phyloP scores from a whole-genome alignment of 2,329 filamentous ascomycete genomes.

The Dichotomopilus funicola region DNA sequence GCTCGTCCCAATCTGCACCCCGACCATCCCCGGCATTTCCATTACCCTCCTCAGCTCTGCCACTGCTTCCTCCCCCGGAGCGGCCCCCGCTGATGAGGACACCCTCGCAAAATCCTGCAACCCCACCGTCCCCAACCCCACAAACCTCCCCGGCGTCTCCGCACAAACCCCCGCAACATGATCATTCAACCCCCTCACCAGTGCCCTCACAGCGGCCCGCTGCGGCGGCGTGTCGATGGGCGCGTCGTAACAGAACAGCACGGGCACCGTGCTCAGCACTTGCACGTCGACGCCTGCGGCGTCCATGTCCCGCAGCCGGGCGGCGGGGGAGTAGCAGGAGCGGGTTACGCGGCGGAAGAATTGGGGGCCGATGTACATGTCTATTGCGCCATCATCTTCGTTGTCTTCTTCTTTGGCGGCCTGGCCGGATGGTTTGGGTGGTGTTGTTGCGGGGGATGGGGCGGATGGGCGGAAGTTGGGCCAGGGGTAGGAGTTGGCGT shows the following conservation, averaged over 20 bases:
- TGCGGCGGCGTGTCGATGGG: constrained; percentile 21
- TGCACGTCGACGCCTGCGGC: constrained; percentile 31
- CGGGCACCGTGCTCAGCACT: constrained; percentile 32
- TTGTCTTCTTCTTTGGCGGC: constrained; percentile 23
- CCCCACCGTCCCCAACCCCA: constrained; percentile 30
- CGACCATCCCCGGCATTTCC: constrained; percentile 23
- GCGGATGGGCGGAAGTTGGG: constrained; percentile 13
- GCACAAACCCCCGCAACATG: constrained; percentile 27
- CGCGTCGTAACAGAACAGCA: constrained; percentile 34
- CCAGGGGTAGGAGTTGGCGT: constrained; percentile 15
- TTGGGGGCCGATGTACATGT: constrained; percentile 30
- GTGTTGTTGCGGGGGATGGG: neutral
- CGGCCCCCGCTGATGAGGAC: no score
- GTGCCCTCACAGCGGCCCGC: constrained; percentile 21
- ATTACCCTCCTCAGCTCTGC: constrained; percentile 26
- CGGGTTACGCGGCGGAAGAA: constrained; percentile 32
- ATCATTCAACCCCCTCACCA: constrained; percentile 30
- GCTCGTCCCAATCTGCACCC: constrained; percentile 31
- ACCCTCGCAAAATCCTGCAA: constrained; percentile 25
- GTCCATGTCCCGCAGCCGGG: constrained; percentile 30
- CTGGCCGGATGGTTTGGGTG: constrained; percentile 27
- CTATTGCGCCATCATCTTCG: constrained; percentile 20
- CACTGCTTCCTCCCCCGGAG: no score
- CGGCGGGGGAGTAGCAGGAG: constrained; percentile 28
- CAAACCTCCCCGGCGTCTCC: constrained; percentile 26